phyloP scores from a whole-genome alignment of 2,329 filamentous ascomycete species.

The Colletotrichum tanaceti region DNA sequence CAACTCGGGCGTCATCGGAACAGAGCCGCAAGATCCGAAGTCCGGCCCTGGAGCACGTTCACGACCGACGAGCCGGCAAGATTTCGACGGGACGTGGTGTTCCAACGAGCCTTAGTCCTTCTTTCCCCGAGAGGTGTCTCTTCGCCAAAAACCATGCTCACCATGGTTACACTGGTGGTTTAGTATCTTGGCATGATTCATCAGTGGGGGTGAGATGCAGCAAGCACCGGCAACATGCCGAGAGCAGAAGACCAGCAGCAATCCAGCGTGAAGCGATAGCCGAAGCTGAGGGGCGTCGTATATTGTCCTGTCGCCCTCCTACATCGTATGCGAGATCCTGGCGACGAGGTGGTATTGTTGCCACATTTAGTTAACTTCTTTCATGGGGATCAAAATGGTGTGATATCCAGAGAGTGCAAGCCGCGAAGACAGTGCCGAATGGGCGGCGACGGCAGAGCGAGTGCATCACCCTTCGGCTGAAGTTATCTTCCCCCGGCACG shows the following conservation, averaged over 20 bases:
- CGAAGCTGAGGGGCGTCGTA: slow-evolving; percentile 30
- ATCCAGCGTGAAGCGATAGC: slow-evolving; percentile 2
- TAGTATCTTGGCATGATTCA: slow-evolving; percentile 24
- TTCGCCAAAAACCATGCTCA: slow-evolving; percentile 1
- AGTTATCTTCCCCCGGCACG: neutral
- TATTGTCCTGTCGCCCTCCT: slow-evolving; percentile 29
- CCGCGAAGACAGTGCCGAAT: neutral
- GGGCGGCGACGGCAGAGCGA: slow-evolving; percentile 4
- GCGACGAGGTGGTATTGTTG: neutral
- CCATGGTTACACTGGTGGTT: neutral
- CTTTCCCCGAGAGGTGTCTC: no score
- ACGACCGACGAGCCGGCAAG: neutral
- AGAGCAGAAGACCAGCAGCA: neutral
- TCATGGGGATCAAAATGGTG: neutral
- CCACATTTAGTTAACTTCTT: neutral
- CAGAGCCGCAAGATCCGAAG: slow-evolving; percentile 17
- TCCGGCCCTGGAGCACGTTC: neutral
- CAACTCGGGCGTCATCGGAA: neutral
- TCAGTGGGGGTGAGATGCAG: slow-evolving; percentile 9
- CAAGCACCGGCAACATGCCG: slow-evolving; percentile 4
- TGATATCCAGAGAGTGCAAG: neutral
- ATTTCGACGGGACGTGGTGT: neutral
- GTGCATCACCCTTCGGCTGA: neutral
- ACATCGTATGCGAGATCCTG: slow-evolving; percentile 6
- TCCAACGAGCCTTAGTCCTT: neutral